Base-by-base conservation (phyloP, 768 basidiomycete genomes). In the Suillus discolor region DNA sequence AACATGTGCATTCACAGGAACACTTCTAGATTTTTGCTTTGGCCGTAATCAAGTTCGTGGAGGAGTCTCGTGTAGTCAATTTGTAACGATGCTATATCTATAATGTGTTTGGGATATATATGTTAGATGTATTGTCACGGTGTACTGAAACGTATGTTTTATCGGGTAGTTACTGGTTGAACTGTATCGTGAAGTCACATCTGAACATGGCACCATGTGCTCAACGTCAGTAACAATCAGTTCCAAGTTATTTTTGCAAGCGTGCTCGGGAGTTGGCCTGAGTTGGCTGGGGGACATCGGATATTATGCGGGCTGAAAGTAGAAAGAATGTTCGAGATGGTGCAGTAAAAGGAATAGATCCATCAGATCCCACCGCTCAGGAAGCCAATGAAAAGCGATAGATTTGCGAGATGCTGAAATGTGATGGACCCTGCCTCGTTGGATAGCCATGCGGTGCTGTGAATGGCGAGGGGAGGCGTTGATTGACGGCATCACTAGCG, bases 11-110 rank as follows among this genome's bases (percentile, higher is more conserved):
- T 60, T 60, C 20, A 62, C 67, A 89, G 87, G 87, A 89, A 76
- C 87, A 89, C 70, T 88, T 89, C 82, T 88, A 70, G 80, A 2
- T 39, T 23, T 4, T 7, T 39, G 15, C 38, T 39, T 39, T 59
- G 23, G 8, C 39, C 16, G 5, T 20, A 34, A 20, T 41, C 6
- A 18, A 25, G 6, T 11, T 36, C 34, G 34, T 55, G 20, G 11
- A 55, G 3, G 31, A 55, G 54, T 34, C 5, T 31, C 12, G 11
- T 54, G 18, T 18, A 7, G 9, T 55, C 34, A n/a, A 36, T 20
- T 12, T 12, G 34, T 55, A 13, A 55, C 6, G 31, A 34, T 34
- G 9, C 12, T 55, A 55, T 55, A 31, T 55, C 31, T 55, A 18
- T 34, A 55, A 6, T 55, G 20, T 54, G 53, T 20, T 34, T 54